Conservation (phyloP, 495 filamentous ascomycete species). For the Tuber indicum region DNA sequence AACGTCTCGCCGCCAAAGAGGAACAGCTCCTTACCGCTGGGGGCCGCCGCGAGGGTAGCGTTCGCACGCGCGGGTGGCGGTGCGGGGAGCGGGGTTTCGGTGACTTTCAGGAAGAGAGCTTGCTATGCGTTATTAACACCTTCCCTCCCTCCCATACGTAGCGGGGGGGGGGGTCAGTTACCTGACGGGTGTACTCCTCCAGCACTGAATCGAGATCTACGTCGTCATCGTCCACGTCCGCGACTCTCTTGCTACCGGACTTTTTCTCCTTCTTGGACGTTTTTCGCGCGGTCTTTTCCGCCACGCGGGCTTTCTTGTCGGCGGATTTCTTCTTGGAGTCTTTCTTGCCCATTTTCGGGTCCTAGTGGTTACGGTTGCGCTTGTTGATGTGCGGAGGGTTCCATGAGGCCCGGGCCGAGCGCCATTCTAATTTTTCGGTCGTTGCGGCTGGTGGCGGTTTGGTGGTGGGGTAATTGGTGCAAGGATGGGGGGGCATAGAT, state of each 20-base stretch:
- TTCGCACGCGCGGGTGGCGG: conserved; percentile 75
- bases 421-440: not conserved
- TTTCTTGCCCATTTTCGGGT: conserved; percentile 35
- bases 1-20: conserved; percentile 77
- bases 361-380: not conserved
- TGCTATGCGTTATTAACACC: conserved; percentile 64
- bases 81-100: conserved; percentile 61
- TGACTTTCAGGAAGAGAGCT: conserved; percentile 87
- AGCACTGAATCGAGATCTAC: conserved; percentile 97
- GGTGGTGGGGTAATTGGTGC: not conserved
- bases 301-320: conserved; percentile 34
- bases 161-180: conserved; percentile 7
- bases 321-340: conserved; percentile 40
- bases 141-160: conserved; percentile 30
- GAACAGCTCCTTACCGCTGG: conserved; percentile 83
- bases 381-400: not conserved
- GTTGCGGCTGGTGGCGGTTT: not conserved
- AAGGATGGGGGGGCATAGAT: too few relatives aligned
- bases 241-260: conserved; percentile 38
- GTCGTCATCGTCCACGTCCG: conserved; percentile 51
- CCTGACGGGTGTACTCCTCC: conserved; percentile 65
- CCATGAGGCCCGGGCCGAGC: conserved; percentile 9
- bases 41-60: conserved; percentile 72
- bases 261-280: conserved; percentile 39
- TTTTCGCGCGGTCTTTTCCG: conserved; percentile 41